Base-by-base conservation (phyloP, 176 grass and related monocot species). In the Alopecurus myosuroides region DNA sequence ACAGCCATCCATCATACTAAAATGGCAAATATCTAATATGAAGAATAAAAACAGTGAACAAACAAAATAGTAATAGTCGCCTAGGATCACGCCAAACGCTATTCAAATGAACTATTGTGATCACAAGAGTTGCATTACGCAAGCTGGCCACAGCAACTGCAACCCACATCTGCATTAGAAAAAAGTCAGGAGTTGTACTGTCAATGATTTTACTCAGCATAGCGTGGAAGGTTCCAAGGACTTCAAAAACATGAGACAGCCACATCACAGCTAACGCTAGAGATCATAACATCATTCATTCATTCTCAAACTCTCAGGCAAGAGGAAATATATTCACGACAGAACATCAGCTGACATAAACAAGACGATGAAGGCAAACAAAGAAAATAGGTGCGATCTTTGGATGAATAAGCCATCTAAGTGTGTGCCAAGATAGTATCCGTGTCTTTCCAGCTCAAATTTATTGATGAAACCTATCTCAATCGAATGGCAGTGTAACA, bases 81-180 rank as follows among this genome's bases (percentile, higher is more conserved):
- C 96, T 98, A 41, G 89, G 78, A 89, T 98, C 96, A 61, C 89
- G 91, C 93, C 96, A 98, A 55, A 98, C 96, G 22, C 93, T 98
- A 77, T 98, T 95, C 51, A 98, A 84, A 92, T 98, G 93, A 85
- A 98, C 92, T 67, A 88, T 81, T 78, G 96, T 93, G 85, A 94
- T 92, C 83, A 98, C 91, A 87, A 98, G 93, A 70, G 91, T 98
- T 88, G 96, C 96, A 90, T 95, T 98, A 66, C 95, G 81, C 83
- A 95, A 83, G 70, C 87, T 88, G 14, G 96, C 91, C 23, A 98
- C 93, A 77, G 93, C 96, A 88, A 95, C 96, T 69, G 93, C 96
- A 79, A 95, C 93, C 3, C 91, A 98, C 85, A 98, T 95, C 96
- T 98, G 92, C 79, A 88, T 74, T 39, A 76, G n/a, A 80, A 82